Evolutionary conservation across 148 eudicot genomes (phyloP).

Genomic region (Amaranthus palmeri): DNA sequence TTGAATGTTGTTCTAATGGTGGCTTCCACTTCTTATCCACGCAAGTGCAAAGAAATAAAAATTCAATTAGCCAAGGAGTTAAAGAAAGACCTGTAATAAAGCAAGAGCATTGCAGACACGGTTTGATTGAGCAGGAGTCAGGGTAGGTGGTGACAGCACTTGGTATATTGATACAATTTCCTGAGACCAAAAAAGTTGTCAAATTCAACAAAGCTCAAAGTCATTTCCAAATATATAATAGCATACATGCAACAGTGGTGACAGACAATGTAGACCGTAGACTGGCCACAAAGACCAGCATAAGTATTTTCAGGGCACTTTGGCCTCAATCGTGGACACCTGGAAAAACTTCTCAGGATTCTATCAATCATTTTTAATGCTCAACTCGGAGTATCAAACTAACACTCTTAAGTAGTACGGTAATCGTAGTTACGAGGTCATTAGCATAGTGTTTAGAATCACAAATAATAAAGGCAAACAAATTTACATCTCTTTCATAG

Average conservation of each 20-base stretch:
- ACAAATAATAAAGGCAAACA: not conserved
- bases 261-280: too few relatives aligned
- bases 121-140: conserved; percentile 84
- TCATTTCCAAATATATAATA: not conserved
- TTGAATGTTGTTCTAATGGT: too few relatives aligned
- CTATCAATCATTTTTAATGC: too few relatives aligned
- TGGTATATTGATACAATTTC: conserved; percentile 92
- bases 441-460: not conserved
- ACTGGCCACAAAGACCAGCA: too few relatives aligned
- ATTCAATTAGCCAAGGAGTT: not conserved
- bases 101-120: conserved; percentile 99
- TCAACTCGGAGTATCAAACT: too few relatives aligned
- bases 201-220: not conserved
- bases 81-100: conserved; percentile 58
- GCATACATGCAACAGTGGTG: not conserved
- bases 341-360: too few relatives aligned
- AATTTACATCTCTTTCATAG: not conserved
- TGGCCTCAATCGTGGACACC: too few relatives aligned
- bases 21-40: too few relatives aligned
- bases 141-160: conserved; percentile 77
- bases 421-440: not conserved
- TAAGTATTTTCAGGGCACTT: too few relatives aligned
- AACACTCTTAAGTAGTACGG: not conserved
- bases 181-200: conserved; percentile 37
- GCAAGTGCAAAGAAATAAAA: too few relatives aligned